Conservation (phyloP, 257 asterid genomes). For the Ballota nigra region DNA sequence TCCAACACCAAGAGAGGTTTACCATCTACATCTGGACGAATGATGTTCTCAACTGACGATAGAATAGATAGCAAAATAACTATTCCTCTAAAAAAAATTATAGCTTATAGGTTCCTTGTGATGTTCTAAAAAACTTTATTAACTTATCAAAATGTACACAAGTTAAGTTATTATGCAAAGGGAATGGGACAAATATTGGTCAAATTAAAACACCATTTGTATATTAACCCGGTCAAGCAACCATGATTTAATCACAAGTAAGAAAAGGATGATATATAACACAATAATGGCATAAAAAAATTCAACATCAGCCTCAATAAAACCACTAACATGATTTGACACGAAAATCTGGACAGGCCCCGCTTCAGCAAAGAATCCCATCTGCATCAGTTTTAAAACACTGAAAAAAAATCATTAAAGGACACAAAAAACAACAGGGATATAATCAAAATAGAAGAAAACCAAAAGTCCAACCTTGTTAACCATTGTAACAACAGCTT, state of each 20-base stretch:
- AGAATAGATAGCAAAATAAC: background rate
- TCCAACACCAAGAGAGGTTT: background rate
- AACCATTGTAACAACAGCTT: slow-evolving; percentile 97
- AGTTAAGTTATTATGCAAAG: background rate
- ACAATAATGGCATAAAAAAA: background rate
- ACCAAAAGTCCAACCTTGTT: slow-evolving; percentile 49
- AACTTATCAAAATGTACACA: background rate
- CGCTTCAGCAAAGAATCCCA: slow-evolving; percentile 98
- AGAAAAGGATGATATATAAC: background rate
- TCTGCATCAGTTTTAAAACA: slow-evolving; percentile 46
- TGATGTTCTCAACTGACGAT: background rate
- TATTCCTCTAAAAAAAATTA: background rate
- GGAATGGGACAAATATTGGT: background rate
- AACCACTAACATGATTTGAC: slow-evolving; percentile 73
- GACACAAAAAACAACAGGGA: background rate
- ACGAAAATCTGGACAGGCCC: slow-evolving; percentile 97
- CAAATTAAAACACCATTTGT: background rate
- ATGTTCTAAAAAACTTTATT: background rate
- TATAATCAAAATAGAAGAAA: background rate
- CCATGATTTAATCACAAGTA: background rate
- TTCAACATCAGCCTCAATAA: background rate
- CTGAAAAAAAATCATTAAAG: background rate
- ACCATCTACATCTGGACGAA: background rate
- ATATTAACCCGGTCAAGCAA: background rate
- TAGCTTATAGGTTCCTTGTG: background rate